These are phyloP conservation scores for Elongisporangium prolatum DNA, from an alignment of 352 stramenopile species.

Conservation along the genomic window DNA sequence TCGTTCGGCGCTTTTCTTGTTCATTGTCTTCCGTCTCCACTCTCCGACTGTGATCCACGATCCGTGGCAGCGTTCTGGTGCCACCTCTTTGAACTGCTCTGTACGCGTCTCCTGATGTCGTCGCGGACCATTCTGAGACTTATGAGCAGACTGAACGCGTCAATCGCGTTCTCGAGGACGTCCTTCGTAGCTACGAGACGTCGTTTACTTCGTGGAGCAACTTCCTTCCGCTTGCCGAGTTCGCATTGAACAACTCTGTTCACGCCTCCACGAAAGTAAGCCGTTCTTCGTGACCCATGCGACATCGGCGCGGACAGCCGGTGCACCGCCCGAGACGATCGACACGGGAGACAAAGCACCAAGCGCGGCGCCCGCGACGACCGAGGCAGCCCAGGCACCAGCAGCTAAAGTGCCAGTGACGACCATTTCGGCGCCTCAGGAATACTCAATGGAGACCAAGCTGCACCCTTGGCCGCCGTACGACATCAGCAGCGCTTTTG, in stretches of 20 bases:
- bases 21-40: conserved; percentile 17
- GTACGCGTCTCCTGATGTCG: conserved; percentile 14
- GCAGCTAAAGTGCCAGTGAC: no score
- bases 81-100: conserved; percentile 12
- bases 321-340: no score
- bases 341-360: no score
- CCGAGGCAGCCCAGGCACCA: no score
- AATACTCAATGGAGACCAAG: no score
- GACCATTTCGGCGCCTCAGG: no score
- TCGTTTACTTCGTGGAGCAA: conserved; percentile 10
- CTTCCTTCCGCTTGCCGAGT: conserved; percentile 17
- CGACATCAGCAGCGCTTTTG: no score
- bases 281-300: conserved; percentile 16
- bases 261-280: conserved; percentile 15
- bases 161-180: conserved; percentile 18
- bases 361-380: no score
- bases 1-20: conserved; percentile 17
- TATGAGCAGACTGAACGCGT: conserved; percentile 23
- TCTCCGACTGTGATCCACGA: no score
- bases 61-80: conserved; percentile 9
- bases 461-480: no score
- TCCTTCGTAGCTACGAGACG: conserved; percentile 18
- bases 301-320: not conserved
- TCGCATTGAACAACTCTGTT: conserved; percentile 15
- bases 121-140: conserved; percentile 15